These are phyloP conservation scores for Vitis cinerea DNA, from an alignment of 164 flowering plant genomes.

Conservation along the genomic window DNA sequence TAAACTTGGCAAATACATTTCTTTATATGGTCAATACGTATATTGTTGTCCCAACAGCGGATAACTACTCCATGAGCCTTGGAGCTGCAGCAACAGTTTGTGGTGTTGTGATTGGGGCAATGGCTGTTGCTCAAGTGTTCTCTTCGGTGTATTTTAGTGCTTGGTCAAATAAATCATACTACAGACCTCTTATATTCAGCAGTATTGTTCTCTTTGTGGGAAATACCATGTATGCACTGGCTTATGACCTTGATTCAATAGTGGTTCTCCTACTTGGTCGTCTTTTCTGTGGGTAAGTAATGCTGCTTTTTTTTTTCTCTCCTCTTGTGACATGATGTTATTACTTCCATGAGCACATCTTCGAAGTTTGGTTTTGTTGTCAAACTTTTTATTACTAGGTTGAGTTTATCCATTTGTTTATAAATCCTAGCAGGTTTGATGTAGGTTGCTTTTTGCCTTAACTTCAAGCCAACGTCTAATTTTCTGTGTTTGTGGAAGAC, in stretches of 20 bases:
- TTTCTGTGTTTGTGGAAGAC: no score
- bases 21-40: conserved; percentile 82
- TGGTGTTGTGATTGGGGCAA: conserved; percentile 71
- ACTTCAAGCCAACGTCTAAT: no score
- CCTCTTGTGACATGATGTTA: not conserved
- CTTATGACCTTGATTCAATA: conserved; percentile 58
- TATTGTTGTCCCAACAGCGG: conserved; percentile 75
- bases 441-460: no score
- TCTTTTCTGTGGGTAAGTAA: conserved; percentile 62
- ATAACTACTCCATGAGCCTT: conserved; percentile 65
- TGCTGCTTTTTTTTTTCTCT: conserved; percentile 8
- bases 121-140: conserved; percentile 79
- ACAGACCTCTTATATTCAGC: conserved; percentile 69
- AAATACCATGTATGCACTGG: conserved; percentile 63
- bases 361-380: no score
- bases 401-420: no score
- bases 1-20: conserved; percentile 67
- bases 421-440: no score
- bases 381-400: no score
- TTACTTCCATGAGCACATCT: no score
- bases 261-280: conserved; percentile 61
- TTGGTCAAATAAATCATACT: conserved; percentile 80
- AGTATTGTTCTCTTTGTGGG: conserved; percentile 66
- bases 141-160: conserved; percentile 77
- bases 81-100: conserved; percentile 81